Base-by-base conservation (phyloP, 371 early-diverging fungal species). In the Mortierella sp. region DNA sequence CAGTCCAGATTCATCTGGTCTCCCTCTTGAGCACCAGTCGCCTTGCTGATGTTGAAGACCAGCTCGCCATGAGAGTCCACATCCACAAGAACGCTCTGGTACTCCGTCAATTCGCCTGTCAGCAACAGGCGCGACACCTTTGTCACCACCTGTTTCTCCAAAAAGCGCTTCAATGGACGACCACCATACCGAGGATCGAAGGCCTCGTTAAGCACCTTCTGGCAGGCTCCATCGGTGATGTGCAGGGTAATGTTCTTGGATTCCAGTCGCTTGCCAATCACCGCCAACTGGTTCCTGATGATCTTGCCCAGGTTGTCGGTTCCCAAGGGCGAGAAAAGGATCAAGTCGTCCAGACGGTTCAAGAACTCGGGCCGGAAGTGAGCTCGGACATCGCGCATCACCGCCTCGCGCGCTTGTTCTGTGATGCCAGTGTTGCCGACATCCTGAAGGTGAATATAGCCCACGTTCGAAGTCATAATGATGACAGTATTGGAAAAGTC, bases 401-500 rank as follows among this genome's bases (percentile, higher is more conserved):
- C 94, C 70, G 86, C 87, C 14, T 90, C 89, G 76, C 91, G 93
- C 3, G 91, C 89, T 11, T 89, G 78, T 6, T 88, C 76, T 43
- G 90, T 92, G 24, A 93, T 93, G 5, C 89, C 90, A 21, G 82
- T 87, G 19, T 80, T 64, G 37, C 83, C 83, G 16, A 75, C 77
- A 40, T 86, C 77, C 75, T 92, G 95, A 1, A 93, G 88, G 28
- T 95, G 93, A 71, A 95, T 93, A 54, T 95, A 95, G 3, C 96
- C 92, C 48, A 94, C 87, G 80, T 98, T 98, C 67, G 95, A 94
- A 3, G 98, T 98, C 93, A 97, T 95, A 73, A 98, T 95, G 69
- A 98, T 94, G 64, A 98, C 95, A 0, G 96, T 96, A 87, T 98
- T 97, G 64, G 95, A 93, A 88, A 98, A 98, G 89, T 98, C 97